Evolutionary conservation across 768 basidiomycete genomes (phyloP).

Genomic region (Dentipellis fragilis): DNA sequence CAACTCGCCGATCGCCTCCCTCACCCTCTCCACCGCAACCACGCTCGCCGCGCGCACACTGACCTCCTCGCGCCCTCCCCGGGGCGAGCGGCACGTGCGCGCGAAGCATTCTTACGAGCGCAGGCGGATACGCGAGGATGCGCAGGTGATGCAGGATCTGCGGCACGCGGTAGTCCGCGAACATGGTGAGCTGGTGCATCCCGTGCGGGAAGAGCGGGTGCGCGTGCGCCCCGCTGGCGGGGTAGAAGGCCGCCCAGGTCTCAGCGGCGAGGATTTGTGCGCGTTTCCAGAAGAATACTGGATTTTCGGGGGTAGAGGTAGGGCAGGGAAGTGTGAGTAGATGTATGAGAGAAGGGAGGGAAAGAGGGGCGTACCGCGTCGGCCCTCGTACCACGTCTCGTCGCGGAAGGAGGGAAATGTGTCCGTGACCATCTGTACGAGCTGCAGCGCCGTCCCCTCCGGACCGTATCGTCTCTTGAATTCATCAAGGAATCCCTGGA

Average conservation of each 20-base stretch:
- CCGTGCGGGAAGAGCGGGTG: constrained; percentile 76
- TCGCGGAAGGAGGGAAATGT: constrained; percentile 15
- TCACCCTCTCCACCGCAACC: constrained; percentile 65
- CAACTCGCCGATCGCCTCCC: constrained; percentile 30
- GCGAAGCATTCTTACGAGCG: constrained; percentile 42
- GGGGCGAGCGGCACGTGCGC: constrained; percentile 34
- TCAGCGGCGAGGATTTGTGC: constrained; percentile 89
- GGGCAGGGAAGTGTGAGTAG: neutral
- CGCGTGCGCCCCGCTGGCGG: constrained; percentile 25
- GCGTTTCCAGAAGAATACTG: constrained; percentile 83
- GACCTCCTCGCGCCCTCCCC: constrained; percentile 62
- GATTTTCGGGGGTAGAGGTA: no score
- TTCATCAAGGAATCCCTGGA: constrained; percentile 11
- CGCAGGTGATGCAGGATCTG: constrained; percentile 81
- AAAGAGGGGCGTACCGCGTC: constrained; percentile 35
- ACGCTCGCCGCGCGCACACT: constrained; percentile 76
- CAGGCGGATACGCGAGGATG: constrained; percentile 61
- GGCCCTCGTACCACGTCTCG: constrained; percentile 16
- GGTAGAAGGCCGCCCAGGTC: constrained; percentile 88
- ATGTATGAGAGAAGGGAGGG: neutral
- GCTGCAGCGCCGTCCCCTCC: constrained; percentile 10
- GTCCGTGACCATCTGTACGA: constrained; percentile 14
- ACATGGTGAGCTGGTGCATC: constrained; percentile 73
- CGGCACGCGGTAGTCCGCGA: constrained; percentile 88
- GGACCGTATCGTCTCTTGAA: constrained; percentile 8